Base-by-base conservation (phyloP, 805 yeast species). In the Saccharomycodes ludwigii region DNA sequence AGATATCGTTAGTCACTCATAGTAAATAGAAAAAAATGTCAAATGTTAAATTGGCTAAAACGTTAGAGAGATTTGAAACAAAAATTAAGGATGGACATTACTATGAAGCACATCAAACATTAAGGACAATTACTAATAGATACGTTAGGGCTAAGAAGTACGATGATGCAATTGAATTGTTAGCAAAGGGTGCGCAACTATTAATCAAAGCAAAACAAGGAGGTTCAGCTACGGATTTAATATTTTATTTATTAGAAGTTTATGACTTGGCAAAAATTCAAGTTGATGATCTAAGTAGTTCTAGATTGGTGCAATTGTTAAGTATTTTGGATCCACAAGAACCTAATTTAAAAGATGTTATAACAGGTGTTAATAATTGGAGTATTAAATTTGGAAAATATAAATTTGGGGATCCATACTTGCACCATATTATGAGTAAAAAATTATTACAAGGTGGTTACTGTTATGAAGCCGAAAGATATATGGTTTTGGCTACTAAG, bases 51-150 rank as follows among this genome's bases (percentile, higher is more conserved):
- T 54, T 78, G 16, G 63, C 66, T 32, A 67, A 69, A 44, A 76
- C 84, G 1, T 54, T 78, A 27, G 71, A 65, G 15, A 61, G 91
- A 41, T 79, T 78, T 58, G 71, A 75, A 47, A 66, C 46, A 17
- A 76, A 80, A 45, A 77, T 88, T 40, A 70, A 67, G 31, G 67
- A 67, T 30, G 83, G 82, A 3, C 80, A 85, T 34, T 84, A 67
- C 58, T 88, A 88, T 52, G 98, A 91, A 52, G 97, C 97, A 0
- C 95, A 88, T 52, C 97, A 91, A 55, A 86, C 95, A 0, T 66
- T 91, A 31, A 65, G 95, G 47, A 84, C 97, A 5, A 80, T 88
- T 33, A 81, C 82, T 25, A 85, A 85, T 42, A 66, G 98, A 49
- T 79, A 81, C 48, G 77, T 80, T 26, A 72, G 81, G 40, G 50